These are phyloP conservation scores for Vinca minor DNA, from an alignment of 257 asterid genomes.

Conservation along the genomic window DNA sequence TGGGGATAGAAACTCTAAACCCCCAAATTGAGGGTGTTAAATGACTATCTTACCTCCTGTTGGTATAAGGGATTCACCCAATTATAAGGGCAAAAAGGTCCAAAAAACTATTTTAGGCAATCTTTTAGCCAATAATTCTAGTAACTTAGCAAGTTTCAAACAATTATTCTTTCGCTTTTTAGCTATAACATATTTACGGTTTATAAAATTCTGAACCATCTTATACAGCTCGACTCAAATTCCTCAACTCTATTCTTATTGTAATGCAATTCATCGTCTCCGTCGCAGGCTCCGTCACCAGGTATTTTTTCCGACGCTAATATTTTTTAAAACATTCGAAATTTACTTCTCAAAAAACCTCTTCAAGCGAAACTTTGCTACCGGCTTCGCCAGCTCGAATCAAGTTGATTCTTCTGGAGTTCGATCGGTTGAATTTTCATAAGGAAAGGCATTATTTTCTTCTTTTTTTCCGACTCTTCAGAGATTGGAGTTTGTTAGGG, in stretches of 20 bases:
- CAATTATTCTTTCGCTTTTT: no score
- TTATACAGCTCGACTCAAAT: constrained; percentile 70
- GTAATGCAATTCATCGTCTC: constrained; percentile 21
- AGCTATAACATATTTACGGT: no score
- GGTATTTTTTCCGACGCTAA: constrained; percentile 22
- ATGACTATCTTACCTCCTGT: no score
- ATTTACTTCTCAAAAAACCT: constrained; percentile 81
- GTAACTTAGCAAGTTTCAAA: no score
- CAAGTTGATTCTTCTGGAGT: constrained; percentile 31
- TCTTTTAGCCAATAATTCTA: no score
- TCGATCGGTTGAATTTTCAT: constrained; percentile 86
- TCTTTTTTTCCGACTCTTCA: not conserved
- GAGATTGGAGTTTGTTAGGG: no score
- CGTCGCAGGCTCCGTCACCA: constrained; percentile 23
- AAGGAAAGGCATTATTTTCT: constrained; percentile 28
- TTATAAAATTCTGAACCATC: constrained; percentile 87
- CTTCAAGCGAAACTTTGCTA: constrained; percentile 53
- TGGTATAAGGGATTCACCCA: no score
- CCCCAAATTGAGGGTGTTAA: no score
- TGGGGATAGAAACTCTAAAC: no score
- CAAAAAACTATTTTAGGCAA: no score
- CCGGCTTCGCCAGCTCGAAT: constrained; percentile 51
- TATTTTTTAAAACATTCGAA: constrained; percentile 35
- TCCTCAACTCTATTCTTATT: constrained; percentile 45
- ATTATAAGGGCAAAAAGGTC: no score